Base-by-base conservation (phyloP, 352 stramenopile species). In the Pythium phragmiticola region DNA sequence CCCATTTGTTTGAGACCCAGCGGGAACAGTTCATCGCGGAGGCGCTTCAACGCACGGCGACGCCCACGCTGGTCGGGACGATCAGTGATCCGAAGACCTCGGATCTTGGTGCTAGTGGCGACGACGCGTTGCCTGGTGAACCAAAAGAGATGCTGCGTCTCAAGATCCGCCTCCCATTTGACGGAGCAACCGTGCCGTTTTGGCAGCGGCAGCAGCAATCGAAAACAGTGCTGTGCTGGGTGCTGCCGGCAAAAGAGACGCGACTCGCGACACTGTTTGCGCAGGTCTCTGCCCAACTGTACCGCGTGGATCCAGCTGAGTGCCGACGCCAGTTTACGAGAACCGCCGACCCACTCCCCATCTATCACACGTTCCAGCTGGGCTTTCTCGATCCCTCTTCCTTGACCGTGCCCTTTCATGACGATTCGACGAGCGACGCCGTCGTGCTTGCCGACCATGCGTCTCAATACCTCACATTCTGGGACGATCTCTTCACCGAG, bases 401-500 rank as follows among this genome's bases (percentile, higher is more conserved):
- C 17, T 58, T 17, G 6, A 30, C 26, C 26, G 26, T n/a, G 17
- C 49, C 33, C 7, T 3, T 1, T 4, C 28, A 34, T 19, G 34
- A 7, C 9, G 43, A 48, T 16, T 16, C 41, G 16, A 16, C 9
- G 7, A 37, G 2, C 21, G 57, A 57, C 4, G 12, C 37, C 4
- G 14, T 51, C 17, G 34, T 51, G 7, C 8, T 53, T 17, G 42
- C 37, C 4, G 63, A 70, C 14, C 72, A 76, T 36, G 66, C 74
- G 23, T 64, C 55, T 5, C 69, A 75, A 41, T 91, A 88, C 52
- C 67, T 88, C n/a, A 62, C 72, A 2, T 42, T 90, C 12, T 72
- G 83, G 26, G 80, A 91, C 58, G 57, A 60, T 6, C 52, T 74
- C 6, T 64, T 77, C 39, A 70, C 57, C 7, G 83, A 90, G 48